Evolutionary conservation across 1,139 yeast species (phyloP), one percentile per base, ranked within the genome.

Genomic region (Taiozyma onychis): DNA sequence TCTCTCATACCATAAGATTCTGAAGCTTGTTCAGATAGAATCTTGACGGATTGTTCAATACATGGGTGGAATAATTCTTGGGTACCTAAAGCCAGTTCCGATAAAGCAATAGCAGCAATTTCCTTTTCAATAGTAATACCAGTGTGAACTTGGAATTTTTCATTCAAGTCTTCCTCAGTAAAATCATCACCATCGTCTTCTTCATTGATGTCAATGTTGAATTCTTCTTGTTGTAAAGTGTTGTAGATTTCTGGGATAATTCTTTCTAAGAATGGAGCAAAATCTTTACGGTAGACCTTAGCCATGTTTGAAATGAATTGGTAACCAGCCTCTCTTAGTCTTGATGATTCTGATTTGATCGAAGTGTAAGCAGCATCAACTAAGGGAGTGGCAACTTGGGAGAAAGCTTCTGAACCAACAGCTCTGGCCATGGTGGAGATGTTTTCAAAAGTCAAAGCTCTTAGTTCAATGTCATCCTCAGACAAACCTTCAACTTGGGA

Each of bases 111-210:
- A 45, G 95, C 80, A n/a, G 97, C 97, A 62, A 88, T 90, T 74
- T 93, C 99, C 74, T 93, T 93, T 74, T 93, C 99, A 63, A 88
- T 86, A 57, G 97, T 89, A 63, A 93, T 83, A 74, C 97, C 98
- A 48, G 97, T 87, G 76, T 90, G 90, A 58, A 91, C 91, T 60
- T 88, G 85, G 66, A 88, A 77, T 58, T 85, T 85, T 62, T 84
- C 83, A 53, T 79, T 82, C 57, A 84, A 68, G 49, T 85, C 91
- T 54, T 80, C 75, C 50, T 72, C 76, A 42, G 66, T 62, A 16
- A 66, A 62, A 44, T 62, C 66, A 32, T 66, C 71, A 37, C 67
- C 66, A 26, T 70, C 77, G 45, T 70, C 79, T 44, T 53, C 57
- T 46, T 71, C 73, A 51, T 66, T 69, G 43, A 66, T 61, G 55